phyloP scores from a whole-genome alignment of 2,329 filamentous ascomycete genomes.

The Fusarium torulosum region DNA sequence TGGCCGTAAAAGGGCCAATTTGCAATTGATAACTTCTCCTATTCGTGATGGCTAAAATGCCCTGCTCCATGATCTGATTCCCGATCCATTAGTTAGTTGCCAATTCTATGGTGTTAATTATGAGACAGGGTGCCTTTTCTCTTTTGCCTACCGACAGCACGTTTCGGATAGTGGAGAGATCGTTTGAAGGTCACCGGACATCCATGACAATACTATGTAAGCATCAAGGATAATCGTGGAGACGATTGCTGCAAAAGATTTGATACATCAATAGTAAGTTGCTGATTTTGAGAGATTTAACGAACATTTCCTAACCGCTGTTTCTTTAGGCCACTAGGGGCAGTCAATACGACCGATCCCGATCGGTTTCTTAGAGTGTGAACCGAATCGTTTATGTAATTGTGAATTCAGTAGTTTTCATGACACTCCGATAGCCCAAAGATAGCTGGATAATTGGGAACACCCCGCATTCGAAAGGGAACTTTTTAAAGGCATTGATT shows the following conservation, averaged over 20 bases:
- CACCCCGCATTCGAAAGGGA: too few species aligned
- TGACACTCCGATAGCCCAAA: neutral
- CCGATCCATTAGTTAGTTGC: neutral
- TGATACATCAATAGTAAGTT: conserved; percentile 3
- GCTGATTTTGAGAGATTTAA: conserved; percentile 25
- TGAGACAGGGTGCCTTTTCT: conserved; percentile 30
- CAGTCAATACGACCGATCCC: neutral
- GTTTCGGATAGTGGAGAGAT: conserved; percentile 36
- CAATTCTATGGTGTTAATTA: conserved; percentile 8
- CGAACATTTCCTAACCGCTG: neutral
- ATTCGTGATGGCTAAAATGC: conserved; percentile 3
- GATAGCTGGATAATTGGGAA: too few species aligned
- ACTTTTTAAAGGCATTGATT: conserved; percentile 8
- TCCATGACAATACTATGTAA: conserved; percentile 18
- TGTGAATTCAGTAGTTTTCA: conserved; percentile 3
- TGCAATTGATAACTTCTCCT: conserved; percentile 3
- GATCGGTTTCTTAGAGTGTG: conserved; percentile 1
- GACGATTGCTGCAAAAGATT: conserved; percentile 16
- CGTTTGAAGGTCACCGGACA: conserved; percentile 23
- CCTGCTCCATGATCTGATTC: conserved; percentile 35
- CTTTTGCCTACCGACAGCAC: conserved; percentile 6
- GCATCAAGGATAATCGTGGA: conserved; percentile 35
- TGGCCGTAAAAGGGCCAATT: neutral
- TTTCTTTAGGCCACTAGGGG: neutral
- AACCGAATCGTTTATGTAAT: conserved; percentile 37